Percentiles rank a stretch among this genome's conserved stretches.
Evolutionary conservation across 441 rosid species (phyloP).

Genomic region (Arabidopsis hybrid): DNA sequence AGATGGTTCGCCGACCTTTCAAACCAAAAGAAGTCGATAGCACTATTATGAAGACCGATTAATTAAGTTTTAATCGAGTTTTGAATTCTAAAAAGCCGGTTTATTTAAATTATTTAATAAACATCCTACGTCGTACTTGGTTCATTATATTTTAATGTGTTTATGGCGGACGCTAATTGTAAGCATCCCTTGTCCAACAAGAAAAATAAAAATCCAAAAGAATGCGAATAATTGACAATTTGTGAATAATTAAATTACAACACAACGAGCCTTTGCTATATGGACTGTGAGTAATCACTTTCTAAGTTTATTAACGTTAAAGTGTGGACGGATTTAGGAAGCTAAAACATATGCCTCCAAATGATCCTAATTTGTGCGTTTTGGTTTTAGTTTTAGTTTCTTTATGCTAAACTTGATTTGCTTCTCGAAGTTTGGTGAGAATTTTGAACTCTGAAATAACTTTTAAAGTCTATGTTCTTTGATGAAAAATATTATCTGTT

Average conservation of each 20-base stretch:
- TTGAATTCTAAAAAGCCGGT: conserved; percentile 16
- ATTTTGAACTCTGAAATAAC: background rate
- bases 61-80: conserved; percentile 15
- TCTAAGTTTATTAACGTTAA: too few relatives aligned
- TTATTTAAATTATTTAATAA: background rate
- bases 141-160: background rate
- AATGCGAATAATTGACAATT: too few relatives aligned
- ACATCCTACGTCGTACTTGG: background rate
- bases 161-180: too few relatives aligned
- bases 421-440: background rate
- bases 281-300: too few relatives aligned
- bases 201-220: too few relatives aligned
- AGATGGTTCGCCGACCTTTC: background rate
- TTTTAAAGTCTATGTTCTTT: background rate
- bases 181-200: too few relatives aligned
- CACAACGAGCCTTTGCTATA: too few relatives aligned
- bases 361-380: too few relatives aligned
- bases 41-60: conserved; percentile 30
- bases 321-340: too few relatives aligned
- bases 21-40: conserved; percentile 12
- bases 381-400: conserved; percentile 1
- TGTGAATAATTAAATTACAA: too few relatives aligned
- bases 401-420: background rate
- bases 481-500: background rate
- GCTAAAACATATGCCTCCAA: too few relatives aligned